These are phyloP conservation scores for Pythium monospermum DNA, from an alignment of 352 stramenopile genomes.

Conservation along the genomic window DNA sequence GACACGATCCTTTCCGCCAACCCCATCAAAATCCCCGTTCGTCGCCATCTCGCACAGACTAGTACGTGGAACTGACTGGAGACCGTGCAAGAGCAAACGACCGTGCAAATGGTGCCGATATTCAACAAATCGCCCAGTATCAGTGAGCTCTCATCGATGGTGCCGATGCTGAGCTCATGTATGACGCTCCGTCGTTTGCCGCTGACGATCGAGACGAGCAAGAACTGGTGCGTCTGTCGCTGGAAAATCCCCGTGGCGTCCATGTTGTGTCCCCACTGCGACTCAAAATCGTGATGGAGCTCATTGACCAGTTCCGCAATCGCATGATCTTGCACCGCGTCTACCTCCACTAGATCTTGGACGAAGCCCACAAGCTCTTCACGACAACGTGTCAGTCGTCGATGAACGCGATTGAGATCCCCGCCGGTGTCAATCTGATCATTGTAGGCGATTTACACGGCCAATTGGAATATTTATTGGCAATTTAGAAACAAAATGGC, in stretches of 20 bases:
- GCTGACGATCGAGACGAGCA: conserved; percentile 47
- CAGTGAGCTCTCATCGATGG: conserved; percentile 73
- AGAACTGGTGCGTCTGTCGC: conserved; percentile 51
- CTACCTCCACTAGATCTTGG: conserved; percentile 73
- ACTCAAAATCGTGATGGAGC: conserved; percentile 68
- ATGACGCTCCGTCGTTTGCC: conserved; percentile 51
- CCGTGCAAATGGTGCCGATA: conserved; percentile 81
- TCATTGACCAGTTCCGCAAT: conserved; percentile 83
- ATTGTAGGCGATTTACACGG: conserved; percentile 93
- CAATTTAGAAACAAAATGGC: conserved; percentile 91
- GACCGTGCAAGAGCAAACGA: conserved; percentile 76
- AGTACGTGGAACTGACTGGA: conserved; percentile 83
- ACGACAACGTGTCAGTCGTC: conserved; percentile 31
- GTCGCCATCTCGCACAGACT: conserved; percentile 58
- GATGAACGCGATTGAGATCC: conserved; percentile 77
- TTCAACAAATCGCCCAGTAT: conserved; percentile 81
- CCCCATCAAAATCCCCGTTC: conserved; percentile 76
- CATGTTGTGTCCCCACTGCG: conserved; percentile 69
- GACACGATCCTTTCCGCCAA: conserved; percentile 73
- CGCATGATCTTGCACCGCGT: conserved; percentile 71
- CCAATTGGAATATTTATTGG: conserved; percentile 91
- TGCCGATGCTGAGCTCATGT: conserved; percentile 63
- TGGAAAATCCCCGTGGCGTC: conserved; percentile 65
- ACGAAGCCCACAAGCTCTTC: conserved; percentile 58
- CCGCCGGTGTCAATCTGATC: conserved; percentile 76